phyloP scores from a whole-genome alignment of 768 basidiomycete species.

The Auricularia cornea region DNA sequence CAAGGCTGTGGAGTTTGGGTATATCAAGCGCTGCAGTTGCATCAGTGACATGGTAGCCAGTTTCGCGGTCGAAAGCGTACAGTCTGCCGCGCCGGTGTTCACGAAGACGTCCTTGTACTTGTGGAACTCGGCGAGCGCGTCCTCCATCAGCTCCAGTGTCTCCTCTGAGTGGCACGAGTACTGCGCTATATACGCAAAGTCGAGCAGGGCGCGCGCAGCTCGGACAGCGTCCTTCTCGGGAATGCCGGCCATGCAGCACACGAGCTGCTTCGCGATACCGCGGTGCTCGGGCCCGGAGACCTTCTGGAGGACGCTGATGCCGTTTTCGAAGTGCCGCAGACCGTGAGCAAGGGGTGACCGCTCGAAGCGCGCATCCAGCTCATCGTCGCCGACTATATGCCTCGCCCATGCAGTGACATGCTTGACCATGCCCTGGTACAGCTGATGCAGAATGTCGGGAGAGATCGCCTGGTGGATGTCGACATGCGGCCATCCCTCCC shows the following conservation, averaged over 20 bases:
- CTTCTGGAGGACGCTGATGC: conserved; percentile 4
- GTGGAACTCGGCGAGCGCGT: conserved; percentile 8
- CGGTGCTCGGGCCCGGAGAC: conserved; percentile 7
- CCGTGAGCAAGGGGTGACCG: conserved; percentile 4
- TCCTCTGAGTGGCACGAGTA: conserved; percentile 5
- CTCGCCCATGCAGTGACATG: conserved; percentile 7
- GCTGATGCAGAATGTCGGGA: conserved; percentile 15
- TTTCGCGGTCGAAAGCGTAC: no score
- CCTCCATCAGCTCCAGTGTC: conserved; percentile 5
- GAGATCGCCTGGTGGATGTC: conserved; percentile 13
- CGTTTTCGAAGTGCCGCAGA: conserved; percentile 9
- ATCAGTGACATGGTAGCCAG: no score
- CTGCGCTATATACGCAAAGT: conserved; percentile 22
- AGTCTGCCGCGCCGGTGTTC: neutral
- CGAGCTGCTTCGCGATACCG: conserved; percentile 3
- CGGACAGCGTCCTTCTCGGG: neutral
- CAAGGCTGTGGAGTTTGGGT: conserved; percentile 17
- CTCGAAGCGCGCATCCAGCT: conserved; percentile 18
- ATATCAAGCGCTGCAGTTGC: conserved; percentile 19
- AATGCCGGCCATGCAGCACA: neutral
- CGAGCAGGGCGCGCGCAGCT: conserved; percentile 10
- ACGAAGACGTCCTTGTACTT: conserved; percentile 7
- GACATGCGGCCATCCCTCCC: conserved; percentile 5
- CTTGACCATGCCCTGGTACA: conserved; percentile 10
- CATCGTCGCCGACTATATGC: conserved; percentile 13